These are phyloP conservation scores for Holtermannia corniformis DNA, from an alignment of 768 basidiomycete species.

Conservation along the genomic window DNA sequence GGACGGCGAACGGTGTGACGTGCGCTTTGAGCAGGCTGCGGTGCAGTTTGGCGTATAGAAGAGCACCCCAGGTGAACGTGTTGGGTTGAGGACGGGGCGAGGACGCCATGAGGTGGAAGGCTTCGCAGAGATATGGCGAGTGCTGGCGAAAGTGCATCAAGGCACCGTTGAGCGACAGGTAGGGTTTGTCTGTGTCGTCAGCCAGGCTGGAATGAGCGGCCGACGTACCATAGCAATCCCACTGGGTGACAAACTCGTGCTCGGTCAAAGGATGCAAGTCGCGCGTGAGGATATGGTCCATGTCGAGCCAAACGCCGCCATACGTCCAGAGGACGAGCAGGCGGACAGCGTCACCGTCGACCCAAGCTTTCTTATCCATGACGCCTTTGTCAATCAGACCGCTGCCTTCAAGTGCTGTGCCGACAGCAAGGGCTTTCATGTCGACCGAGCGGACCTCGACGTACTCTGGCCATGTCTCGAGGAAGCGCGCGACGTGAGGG, in stretches of 20 bases:
- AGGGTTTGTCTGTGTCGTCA: slow-evolving; percentile 53
- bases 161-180: slow-evolving; percentile 79
- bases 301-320: slow-evolving; percentile 95
- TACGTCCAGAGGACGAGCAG: slow-evolving; percentile 76
- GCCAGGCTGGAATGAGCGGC: slow-evolving; percentile 21
- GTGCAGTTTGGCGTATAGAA: slow-evolving; percentile 85
- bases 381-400: slow-evolving; percentile 32
- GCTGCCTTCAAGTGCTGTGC: slow-evolving; percentile 62
- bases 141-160: slow-evolving; percentile 83
- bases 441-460: slow-evolving; percentile 65
- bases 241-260: slow-evolving; percentile 94
- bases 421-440: slow-evolving; percentile 55
- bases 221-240: slow-evolving; percentile 86
- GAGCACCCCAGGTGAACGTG: slow-evolving; percentile 88
- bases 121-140: slow-evolving; percentile 95
- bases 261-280: slow-evolving; percentile 78
- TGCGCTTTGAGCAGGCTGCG: slow-evolving; percentile 63
- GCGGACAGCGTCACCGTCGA: slow-evolving; percentile 88
- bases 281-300: slow-evolving; percentile 87
- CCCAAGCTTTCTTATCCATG: slow-evolving; percentile 76
- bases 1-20: slow-evolving; percentile 75
- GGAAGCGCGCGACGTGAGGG: slow-evolving; percentile 53
- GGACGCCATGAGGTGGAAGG: slow-evolving; percentile 78
- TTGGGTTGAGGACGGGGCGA: slow-evolving; percentile 62
- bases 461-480: slow-evolving; percentile 55